A percentile compares a stretch with the other conserved stretches of the same genome.
Conservation (phyloP, 1,139 yeast species). For the Saccharomyces hybrid region DNA sequence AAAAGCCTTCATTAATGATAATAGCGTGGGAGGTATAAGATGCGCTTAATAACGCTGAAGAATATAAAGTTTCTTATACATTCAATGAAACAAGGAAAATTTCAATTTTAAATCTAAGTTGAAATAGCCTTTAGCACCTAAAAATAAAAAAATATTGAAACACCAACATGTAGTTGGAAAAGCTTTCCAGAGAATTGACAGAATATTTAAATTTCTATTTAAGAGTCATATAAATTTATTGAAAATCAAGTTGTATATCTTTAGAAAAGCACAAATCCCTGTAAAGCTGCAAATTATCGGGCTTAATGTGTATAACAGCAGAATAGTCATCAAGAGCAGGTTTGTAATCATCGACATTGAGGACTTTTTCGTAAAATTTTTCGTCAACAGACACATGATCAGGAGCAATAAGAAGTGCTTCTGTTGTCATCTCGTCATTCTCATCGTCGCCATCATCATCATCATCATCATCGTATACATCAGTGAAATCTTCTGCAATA, state of each 20-base stretch:
- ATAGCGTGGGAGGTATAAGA: background rate
- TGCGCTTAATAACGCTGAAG: background rate
- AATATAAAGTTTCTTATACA: background rate
- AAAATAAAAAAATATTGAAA: background rate
- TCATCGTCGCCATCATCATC: background rate
- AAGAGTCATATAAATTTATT: background rate
- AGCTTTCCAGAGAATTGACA: background rate
- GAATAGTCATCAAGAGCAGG: background rate
- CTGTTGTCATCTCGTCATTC: background rate
- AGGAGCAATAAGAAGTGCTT: slow-evolving; percentile 3
- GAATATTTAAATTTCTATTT: background rate
- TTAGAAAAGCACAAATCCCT: background rate
- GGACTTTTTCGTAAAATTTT: slow-evolving; percentile 7
- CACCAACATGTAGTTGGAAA: background rate
- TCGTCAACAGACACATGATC: slow-evolving; percentile 7
- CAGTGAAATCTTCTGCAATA: slow-evolving; percentile 1
- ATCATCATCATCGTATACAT: background rate
- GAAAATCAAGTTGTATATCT: background rate
- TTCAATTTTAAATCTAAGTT: background rate
- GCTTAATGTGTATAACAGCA: background rate
- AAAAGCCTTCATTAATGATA: background rate
- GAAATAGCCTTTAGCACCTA: background rate
- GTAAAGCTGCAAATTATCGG: background rate
- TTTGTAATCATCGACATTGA: slow-evolving; percentile 9
- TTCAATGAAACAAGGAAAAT: background rate